Evolutionary conservation across 495 filamentous ascomycete genomes (phyloP).

Genomic region (Lentithecium fluviatile): DNA sequence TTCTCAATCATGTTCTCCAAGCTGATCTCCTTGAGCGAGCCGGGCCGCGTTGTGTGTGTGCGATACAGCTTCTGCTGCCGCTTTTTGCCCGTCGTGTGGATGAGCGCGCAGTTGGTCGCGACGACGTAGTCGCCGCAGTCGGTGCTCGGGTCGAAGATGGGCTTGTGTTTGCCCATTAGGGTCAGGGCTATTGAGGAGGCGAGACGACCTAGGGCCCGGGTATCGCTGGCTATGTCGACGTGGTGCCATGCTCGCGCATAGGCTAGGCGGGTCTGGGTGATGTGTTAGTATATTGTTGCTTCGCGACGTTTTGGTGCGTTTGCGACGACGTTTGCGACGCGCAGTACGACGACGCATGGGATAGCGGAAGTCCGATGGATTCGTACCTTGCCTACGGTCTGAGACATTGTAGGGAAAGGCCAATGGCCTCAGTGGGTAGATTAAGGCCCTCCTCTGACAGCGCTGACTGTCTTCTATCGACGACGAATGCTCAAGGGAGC

Average conservation of each 20-base stretch:
- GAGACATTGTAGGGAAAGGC: slow-evolving; percentile 55
- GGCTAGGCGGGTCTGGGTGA: slow-evolving; percentile 80
- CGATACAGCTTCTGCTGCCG: slow-evolving; percentile 92
- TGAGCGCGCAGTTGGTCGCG: slow-evolving; percentile 78
- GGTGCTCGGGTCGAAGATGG: slow-evolving; percentile 88
- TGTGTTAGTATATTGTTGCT: neutral
- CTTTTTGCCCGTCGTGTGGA: slow-evolving; percentile 90
- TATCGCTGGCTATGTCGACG: slow-evolving; percentile 65
- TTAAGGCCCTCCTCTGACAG: neutral
- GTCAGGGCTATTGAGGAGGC: slow-evolving; percentile 85
- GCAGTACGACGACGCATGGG: neutral
- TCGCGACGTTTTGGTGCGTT: neutral
- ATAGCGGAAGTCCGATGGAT: neutral
- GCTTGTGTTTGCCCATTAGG: slow-evolving; percentile 99
- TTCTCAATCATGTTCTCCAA: slow-evolving; percentile 95
- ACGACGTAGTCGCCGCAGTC: slow-evolving; percentile 99
- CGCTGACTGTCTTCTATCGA: neutral
- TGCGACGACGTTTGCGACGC: neutral
- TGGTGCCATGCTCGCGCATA: slow-evolving; percentile 95
- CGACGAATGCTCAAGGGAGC: neutral
- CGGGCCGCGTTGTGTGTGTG: slow-evolving; percentile 85
- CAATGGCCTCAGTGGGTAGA: slow-evolving; percentile 3
- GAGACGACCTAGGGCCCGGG: slow-evolving; percentile 73
- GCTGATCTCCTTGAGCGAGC: slow-evolving; percentile 78
- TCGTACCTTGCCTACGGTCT: slow-evolving; percentile 64